These are phyloP conservation scores for Prillingera fragicola DNA, from an alignment of 1,284 basidiomycete genomes.

Conservation along the genomic window DNA sequence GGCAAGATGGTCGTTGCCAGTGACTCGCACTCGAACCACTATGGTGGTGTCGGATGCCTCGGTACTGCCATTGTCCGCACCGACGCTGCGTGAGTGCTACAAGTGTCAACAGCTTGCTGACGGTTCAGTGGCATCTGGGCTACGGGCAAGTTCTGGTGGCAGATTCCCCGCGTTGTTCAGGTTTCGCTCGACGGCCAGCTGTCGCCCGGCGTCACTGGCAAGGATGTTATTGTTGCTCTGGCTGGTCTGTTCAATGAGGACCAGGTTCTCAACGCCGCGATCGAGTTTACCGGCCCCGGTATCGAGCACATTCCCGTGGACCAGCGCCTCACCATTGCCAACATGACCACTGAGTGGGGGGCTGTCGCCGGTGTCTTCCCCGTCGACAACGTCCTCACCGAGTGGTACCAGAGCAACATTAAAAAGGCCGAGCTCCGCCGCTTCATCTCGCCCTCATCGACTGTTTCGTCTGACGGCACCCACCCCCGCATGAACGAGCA, in stretches of 20 bases:
- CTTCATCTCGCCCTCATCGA: constrained; percentile 52
- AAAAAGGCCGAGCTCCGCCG: constrained; percentile 72
- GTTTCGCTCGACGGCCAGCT: constrained; percentile 83
- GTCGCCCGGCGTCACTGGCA: constrained; percentile 86
- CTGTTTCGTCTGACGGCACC: constrained; percentile 48
- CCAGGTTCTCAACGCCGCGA: constrained; percentile 95
- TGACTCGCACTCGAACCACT: constrained; percentile 94
- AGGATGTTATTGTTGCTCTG: constrained; percentile 96
- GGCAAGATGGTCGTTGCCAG: constrained; percentile 89
- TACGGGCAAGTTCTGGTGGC: constrained; percentile 99
- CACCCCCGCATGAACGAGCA: constrained; percentile 82
- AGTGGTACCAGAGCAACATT: constrained; percentile 83
- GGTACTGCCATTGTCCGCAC: constrained; percentile 94
- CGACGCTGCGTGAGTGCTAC: constrained; percentile 42
- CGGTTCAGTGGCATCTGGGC: constrained; percentile 78
- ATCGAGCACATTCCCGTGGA: constrained; percentile 76
- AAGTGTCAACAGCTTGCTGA: background rate
- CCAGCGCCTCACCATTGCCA: constrained; percentile 89
- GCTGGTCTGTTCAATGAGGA: constrained; percentile 96
- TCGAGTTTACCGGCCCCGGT: constrained; percentile 95
- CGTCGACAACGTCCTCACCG: constrained; percentile 71
- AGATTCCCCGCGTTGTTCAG: constrained; percentile 92
- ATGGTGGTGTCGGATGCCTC: constrained; percentile 93
- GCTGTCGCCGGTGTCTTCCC: constrained; percentile 95
- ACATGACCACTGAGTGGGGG: constrained; percentile 99